A percentile compares a stretch with the other conserved stretches of the same genome.
These are phyloP conservation scores for Botryotinia calthae DNA, from an alignment of 2,329 filamentous ascomycete species.

Conservation along the genomic window DNA sequence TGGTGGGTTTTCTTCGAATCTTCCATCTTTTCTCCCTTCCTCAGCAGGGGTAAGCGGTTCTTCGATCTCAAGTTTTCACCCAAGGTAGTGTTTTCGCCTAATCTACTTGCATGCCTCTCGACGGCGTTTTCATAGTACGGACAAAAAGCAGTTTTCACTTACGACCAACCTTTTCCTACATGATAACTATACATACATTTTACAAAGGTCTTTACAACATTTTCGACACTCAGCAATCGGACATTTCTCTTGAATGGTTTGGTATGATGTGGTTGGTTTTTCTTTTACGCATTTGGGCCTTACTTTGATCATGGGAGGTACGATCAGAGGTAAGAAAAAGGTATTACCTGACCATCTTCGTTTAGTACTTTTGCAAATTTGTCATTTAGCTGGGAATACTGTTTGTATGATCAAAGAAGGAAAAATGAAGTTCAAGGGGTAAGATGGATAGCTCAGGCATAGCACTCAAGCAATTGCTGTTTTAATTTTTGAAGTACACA, in stretches of 20 bases:
- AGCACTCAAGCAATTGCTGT: conserved; percentile 30
- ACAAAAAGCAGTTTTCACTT: conserved; percentile 9
- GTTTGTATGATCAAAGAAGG: conserved; percentile 36
- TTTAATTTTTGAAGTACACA: conserved; percentile 30
- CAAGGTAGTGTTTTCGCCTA: conserved; percentile 38
- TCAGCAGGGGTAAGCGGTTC: conserved; percentile 42
- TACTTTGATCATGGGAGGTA: conserved; percentile 44
- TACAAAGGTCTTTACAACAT: not conserved
- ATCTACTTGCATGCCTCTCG: conserved; percentile 26
- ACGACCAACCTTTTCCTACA: conserved; percentile 13
- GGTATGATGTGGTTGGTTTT: conserved; percentile 20
- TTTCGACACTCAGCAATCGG: conserved; percentile 19
- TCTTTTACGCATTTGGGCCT: conserved; percentile 22
- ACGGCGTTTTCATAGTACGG: conserved; percentile 17
- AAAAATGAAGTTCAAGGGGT: conserved; percentile 27
- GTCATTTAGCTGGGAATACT: conserved; percentile 22
- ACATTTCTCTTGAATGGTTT: conserved; percentile 4
- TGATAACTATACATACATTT: conserved; percentile 30
- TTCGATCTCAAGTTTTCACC: conserved; percentile 33
- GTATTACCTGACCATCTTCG: conserved; percentile 35
- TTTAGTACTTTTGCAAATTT: conserved; percentile 25
- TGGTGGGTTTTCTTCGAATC: conserved; percentile 49
- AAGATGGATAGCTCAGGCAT: conserved; percentile 34
- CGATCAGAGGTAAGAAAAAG: conserved; percentile 54
- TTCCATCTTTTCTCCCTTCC: conserved; percentile 40